Evolutionary conservation across 2,329 filamentous ascomycete genomes (phyloP).

Genomic region (Aaosphaeria pasadenensis): DNA sequence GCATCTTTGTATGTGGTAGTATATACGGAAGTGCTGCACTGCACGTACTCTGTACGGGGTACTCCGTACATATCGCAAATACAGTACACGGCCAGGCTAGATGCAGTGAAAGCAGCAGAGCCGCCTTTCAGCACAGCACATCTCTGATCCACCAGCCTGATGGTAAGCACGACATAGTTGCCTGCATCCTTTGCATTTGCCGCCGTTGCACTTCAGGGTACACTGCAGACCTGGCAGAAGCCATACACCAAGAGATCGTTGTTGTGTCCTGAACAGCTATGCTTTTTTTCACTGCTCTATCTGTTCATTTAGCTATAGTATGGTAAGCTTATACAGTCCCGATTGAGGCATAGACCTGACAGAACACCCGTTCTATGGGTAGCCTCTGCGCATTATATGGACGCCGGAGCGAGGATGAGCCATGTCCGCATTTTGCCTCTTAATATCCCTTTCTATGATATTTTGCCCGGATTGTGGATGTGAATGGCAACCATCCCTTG

Average conservation of each 20-base stretch:
- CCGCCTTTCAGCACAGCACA: conserved; percentile 21
- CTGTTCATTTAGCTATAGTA: too few relatives aligned
- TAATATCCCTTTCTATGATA: conserved; percentile 1
- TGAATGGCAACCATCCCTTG: too few relatives aligned
- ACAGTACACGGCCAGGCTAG: too few relatives aligned
- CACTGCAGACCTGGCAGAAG: conserved; percentile 26
- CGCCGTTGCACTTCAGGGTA: conserved; percentile 23
- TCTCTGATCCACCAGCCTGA: conserved; percentile 26
- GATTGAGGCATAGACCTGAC: neutral
- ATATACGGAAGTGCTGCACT: too few relatives aligned
- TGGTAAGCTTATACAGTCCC: too few relatives aligned
- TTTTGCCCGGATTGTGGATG: conserved; percentile 13
- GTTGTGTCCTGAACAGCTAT: conserved; percentile 5
- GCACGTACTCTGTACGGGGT: too few relatives aligned
- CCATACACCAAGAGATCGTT: conserved; percentile 19
- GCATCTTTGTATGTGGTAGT: too few relatives aligned
- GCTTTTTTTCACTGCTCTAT: neutral
- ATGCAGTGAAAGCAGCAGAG: conserved; percentile 16
- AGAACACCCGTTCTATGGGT: conserved; percentile 29
- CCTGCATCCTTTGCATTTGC: conserved; percentile 28
- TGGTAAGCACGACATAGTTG: conserved; percentile 35
- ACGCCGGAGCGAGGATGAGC: conserved; percentile 14
- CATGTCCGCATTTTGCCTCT: conserved; percentile 23
- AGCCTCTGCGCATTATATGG: conserved; percentile 19
- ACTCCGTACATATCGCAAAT: too few relatives aligned